Percentiles rank a stretch among this genome's conserved stretches.
These are phyloP conservation scores for Voacanga thouarsii DNA, from an alignment of 257 asterid genomes.

Conservation along the genomic window DNA sequence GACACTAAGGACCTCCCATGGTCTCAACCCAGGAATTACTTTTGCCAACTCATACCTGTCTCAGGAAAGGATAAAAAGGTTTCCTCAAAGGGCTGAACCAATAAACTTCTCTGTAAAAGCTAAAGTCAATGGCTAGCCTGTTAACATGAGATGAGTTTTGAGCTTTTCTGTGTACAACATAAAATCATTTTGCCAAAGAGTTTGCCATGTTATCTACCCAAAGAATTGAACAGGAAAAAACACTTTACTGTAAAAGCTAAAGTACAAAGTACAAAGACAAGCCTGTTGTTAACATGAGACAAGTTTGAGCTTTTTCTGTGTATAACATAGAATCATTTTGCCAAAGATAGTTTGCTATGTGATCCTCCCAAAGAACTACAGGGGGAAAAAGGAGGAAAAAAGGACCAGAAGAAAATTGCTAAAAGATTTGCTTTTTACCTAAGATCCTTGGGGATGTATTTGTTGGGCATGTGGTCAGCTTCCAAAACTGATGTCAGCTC, in stretches of 20 bases:
- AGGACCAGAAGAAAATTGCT: neutral
- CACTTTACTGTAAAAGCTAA: neutral
- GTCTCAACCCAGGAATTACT: slow-evolving; percentile 86
- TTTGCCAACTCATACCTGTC: slow-evolving; percentile 58
- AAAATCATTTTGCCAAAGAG: neutral
- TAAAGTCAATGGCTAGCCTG: neutral
- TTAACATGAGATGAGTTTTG: neutral
- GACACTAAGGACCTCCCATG: slow-evolving; percentile 95
- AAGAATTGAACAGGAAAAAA: neutral
- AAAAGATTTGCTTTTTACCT: slow-evolving; percentile 42
- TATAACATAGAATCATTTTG: neutral
- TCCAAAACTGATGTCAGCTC: slow-evolving; percentile 84
- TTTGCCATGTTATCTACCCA: neutral
- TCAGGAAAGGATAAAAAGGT: slow-evolving; percentile 6
- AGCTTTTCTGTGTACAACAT: neutral
- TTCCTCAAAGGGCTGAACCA: neutral
- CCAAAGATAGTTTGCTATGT: neutral
- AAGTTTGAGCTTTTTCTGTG: neutral
- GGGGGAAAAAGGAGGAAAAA: neutral
- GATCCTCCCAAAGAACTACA: neutral
- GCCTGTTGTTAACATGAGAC: neutral
- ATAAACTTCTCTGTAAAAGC: neutral
- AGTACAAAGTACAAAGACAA: neutral
- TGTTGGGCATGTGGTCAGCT: slow-evolving; percentile 98
- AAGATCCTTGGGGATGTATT: slow-evolving; percentile 76